A percentile compares a stretch with the other conserved stretches of the same genome.
These are phyloP conservation scores for Boletus rubropictus DNA, from an alignment of 768 basidiomycete species.

Conservation along the genomic window DNA sequence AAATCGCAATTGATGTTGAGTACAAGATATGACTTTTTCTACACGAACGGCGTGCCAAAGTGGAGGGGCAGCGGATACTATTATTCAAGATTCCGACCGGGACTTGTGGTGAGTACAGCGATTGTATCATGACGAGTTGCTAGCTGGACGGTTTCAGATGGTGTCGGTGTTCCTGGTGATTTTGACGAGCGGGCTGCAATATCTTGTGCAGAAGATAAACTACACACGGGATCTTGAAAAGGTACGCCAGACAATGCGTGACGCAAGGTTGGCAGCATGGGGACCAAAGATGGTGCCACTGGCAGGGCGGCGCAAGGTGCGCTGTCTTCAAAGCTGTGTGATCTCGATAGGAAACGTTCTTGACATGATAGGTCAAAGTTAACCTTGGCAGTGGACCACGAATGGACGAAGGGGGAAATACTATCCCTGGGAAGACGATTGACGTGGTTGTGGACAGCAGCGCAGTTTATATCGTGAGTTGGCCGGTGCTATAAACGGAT, in stretches of 20 bases:
- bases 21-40: constrained; percentile 86
- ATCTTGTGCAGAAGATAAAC: constrained; percentile 72
- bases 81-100: constrained; percentile 94
- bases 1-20: constrained; percentile 1
- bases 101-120: constrained; percentile 55
- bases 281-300: constrained; percentile 66
- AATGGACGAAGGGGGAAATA: constrained; percentile 52
- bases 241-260: constrained; percentile 53
- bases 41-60: constrained; percentile 93
- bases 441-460: constrained; percentile 80
- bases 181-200: constrained; percentile 78
- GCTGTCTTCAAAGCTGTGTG: constrained; percentile 8
- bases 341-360: constrained; percentile 4
- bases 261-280: constrained; percentile 76
- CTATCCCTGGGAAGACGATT: constrained; percentile 46
- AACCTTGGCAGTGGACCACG: constrained; percentile 52
- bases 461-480: constrained; percentile 69
- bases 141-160: constrained; percentile 38
- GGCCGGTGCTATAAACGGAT: constrained; percentile 8
- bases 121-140: constrained; percentile 1
- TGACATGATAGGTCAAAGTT: constrained; percentile 56
- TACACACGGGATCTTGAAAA: constrained; percentile 66
- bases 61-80: constrained; percentile 98
- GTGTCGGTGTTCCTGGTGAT: constrained; percentile 73
- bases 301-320: constrained; percentile 64